phyloP scores from a whole-genome alignment of 2,329 filamentous ascomycete species.

The Zasmidium citrigriseum region DNA sequence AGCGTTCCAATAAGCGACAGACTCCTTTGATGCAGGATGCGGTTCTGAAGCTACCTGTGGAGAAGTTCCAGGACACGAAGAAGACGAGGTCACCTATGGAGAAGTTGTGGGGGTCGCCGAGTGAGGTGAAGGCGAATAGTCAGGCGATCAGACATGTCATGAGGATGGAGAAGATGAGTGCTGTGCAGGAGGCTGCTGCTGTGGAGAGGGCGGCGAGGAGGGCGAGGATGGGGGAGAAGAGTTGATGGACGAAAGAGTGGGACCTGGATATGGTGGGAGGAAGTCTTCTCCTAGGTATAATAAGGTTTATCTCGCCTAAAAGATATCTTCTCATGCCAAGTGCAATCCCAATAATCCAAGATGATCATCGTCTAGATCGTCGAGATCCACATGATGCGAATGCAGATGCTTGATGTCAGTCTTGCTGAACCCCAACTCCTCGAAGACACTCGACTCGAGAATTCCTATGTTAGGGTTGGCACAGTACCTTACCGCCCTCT shows the following conservation, averaged over 20 bases:
- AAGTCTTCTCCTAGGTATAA: neutral
- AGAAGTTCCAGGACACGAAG: too few species aligned
- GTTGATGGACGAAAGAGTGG: too few species aligned
- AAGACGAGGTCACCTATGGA: too few species aligned
- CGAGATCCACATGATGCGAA: neutral
- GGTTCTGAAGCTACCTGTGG: neutral
- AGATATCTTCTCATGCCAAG: neutral
- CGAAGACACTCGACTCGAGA: neutral
- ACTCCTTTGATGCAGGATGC: constrained; percentile 6
- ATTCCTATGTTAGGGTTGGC: neutral
- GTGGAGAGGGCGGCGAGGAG: constrained; percentile 22
- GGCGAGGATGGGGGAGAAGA: constrained; percentile 11
- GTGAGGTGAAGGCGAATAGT: constrained; percentile 2
- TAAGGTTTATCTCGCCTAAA: neutral
- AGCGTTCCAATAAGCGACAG: too few species aligned
- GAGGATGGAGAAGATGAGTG: constrained; percentile 21
- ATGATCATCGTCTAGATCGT: neutral
- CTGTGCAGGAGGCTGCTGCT: constrained; percentile 25
- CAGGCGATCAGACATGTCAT: constrained; percentile 16
- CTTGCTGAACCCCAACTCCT: neutral
- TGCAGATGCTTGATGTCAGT: neutral
- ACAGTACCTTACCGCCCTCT: neutral
- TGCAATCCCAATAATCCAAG: neutral
- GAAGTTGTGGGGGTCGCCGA: neutral
- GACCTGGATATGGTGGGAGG: neutral